Evolutionary conservation across 2,329 filamentous ascomycete species (phyloP), one percentile per base, ranked within the genome.

Genomic region (Claviceps lovelessii): DNA sequence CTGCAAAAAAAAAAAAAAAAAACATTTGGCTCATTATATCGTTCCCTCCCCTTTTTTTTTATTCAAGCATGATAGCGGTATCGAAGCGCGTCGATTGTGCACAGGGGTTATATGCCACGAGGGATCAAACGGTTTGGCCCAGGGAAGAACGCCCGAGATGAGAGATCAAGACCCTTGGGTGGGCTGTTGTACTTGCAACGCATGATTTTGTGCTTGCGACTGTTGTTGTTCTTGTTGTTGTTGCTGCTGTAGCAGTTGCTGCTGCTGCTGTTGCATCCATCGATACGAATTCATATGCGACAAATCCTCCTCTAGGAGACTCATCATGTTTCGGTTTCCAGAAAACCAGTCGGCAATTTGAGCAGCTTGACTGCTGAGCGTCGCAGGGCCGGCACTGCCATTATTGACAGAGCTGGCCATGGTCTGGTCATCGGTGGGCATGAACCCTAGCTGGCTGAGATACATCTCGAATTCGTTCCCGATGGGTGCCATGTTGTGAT

Each of bases 331-430:
- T 54, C 77, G 74, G 56, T 80, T 85, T 1, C 81, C 80, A 4
- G 78, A 80, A 60, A 84, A 85, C 82, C 82, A 85, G 58, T 83
- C 81, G 2, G 78, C 78, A 56, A 85, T 66, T 49, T 81, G 76
- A 37, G 74, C 61, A n/a, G 64, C 62, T 56, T 68, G 68, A 8
- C 64, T 60, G 54, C 54, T 65, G n/a, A 66, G 63, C 4, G 57
- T 54, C 5, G 58, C 57, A 7, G 60, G 55, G n/a, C 54, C 56
- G n/a, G 58, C 55, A 15, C 15, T 7, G 39, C 51, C 49, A 13
- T 41, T 47, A 17, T 56, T 60, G 39, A 57, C 61, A 15, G 61
- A 57, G 33, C 64, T 58, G 42, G 61, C 59, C 55, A 66, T 62
- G 23, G 60, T 51, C 9, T 65, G 62, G 51, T 70, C 67, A 31